Evolutionary conservation across 257 asterid genomes (phyloP).

Genomic region (Sherardia arvensis): DNA sequence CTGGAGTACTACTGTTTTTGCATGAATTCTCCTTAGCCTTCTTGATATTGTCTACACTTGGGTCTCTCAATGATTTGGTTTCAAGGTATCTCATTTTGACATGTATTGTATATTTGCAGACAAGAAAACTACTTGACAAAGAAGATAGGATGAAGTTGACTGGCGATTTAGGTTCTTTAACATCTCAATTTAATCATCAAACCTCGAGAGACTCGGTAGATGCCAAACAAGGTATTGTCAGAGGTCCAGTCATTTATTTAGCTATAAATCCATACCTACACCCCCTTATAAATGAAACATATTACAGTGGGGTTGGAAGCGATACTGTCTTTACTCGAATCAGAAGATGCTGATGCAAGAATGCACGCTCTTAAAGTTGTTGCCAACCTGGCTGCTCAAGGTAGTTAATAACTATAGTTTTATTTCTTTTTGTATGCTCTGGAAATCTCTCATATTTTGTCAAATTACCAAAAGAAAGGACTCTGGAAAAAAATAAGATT

Average conservation of each 20-base stretch:
- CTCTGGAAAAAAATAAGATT: not conserved
- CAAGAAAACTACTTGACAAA: slow-evolving; percentile 58
- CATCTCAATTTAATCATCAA: slow-evolving; percentile 44
- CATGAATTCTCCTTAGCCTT: not conserved
- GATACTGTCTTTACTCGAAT: slow-evolving; percentile 75
- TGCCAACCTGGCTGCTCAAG: slow-evolving; percentile 95
- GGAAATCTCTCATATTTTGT: not conserved
- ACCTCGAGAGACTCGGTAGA: slow-evolving; percentile 38
- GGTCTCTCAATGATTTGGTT: not conserved
- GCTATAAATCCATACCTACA: slow-evolving; percentile 1
- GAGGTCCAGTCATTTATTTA: not conserved
- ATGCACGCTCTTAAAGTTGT: slow-evolving; percentile 94
- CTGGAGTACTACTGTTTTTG: not conserved
- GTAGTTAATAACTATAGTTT: slow-evolving; percentile 20
- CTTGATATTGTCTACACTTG: not conserved
- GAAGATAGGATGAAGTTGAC: slow-evolving; percentile 29
- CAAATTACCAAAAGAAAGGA: not conserved
- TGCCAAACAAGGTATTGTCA: slow-evolving; percentile 61
- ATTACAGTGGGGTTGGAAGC: slow-evolving; percentile 75
- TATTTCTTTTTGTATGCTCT: slow-evolving; percentile 3
- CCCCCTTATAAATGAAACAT: not conserved
- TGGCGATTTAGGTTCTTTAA: slow-evolving; percentile 35
- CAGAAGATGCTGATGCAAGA: slow-evolving; percentile 80
- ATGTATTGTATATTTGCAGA: slow-evolving; percentile 26
- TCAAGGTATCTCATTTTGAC: not conserved